phyloP scores from a whole-genome alignment of 2,329 filamentous ascomycete genomes.

The Cercospora sp. region DNA sequence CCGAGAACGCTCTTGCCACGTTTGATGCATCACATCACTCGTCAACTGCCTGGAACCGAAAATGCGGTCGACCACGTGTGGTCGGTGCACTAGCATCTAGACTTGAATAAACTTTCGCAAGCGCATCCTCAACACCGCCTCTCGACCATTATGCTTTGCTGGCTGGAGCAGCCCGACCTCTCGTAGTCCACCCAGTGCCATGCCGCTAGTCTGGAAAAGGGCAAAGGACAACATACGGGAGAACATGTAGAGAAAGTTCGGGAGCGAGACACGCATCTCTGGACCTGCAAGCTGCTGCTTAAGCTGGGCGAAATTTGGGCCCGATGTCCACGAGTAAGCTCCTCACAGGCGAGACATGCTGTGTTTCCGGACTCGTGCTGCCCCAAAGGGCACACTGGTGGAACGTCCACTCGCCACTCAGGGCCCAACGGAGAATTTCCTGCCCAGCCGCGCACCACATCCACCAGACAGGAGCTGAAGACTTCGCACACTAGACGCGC shows the following conservation, averaged over 20 bases:
- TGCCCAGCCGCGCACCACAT: not conserved
- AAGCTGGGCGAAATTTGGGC: not conserved
- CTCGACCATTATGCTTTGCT: not conserved
- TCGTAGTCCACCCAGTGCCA: not conserved
- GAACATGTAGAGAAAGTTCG: not conserved
- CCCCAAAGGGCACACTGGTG: not conserved
- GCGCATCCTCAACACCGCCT: not conserved
- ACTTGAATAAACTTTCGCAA: conserved; percentile 6
- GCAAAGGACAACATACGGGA: not conserved
- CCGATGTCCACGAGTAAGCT: not conserved
- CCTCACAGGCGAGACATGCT: conserved; percentile 5
- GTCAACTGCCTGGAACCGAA: not conserved
- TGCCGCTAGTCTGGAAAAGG: not conserved
- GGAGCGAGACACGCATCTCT: not conserved
- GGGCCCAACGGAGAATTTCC: not conserved
- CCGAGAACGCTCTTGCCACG: not conserved
- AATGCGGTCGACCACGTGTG: not conserved
- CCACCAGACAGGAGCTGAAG: not conserved
- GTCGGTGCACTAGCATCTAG: conserved; percentile 8
- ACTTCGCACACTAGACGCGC: not conserved
- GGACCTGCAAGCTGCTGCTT: not conserved
- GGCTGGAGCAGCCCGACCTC: not conserved
- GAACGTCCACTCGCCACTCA: not conserved
- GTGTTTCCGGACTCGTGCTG: not conserved
- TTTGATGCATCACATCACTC: not conserved